Evolutionary conservation across 1,284 basidiomycete genomes (phyloP), one percentile per base, ranked within the genome.

Genomic region (Ustilago vetiveriae): DNA sequence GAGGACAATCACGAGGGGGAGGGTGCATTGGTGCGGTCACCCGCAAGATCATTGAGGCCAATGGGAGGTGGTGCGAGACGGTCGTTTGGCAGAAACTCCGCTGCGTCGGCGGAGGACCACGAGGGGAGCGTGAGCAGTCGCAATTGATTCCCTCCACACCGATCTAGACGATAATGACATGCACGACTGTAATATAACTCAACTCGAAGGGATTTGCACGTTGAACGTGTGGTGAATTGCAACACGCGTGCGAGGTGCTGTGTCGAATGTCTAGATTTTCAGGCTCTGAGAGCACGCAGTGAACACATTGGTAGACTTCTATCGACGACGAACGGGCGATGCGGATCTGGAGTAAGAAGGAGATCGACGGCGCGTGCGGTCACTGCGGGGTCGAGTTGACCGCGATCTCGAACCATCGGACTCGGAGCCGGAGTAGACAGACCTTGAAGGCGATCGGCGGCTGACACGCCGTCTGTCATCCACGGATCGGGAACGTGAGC

Each of bases 281-380:
- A n/a, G n/a, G n/a, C n/a, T n/a, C n/a, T n/a, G n/a, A n/a, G n/a
- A n/a, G n/a, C n/a, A n/a, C n/a, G n/a, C n/a, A n/a, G n/a, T n/a
- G n/a, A n/a, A n/a, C n/a, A n/a, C n/a, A n/a, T n/a, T n/a, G n/a
- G n/a, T n/a, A n/a, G n/a, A n/a, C n/a, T n/a, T n/a, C n/a, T n/a
- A 35, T 35, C 33, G 33, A n/a, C 36, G 36, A 9, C 17, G 19
- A 7, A 38, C 35, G 8, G 54, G 62, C 14, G 62, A 50, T 4
- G 33, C 49, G 3, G 62, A 65, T 19, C 55, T 45, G 22, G 55
- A 65, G 39, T 54, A 50, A n/a, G 50, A 54, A 19, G 49, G 50
- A 22, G 54, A 57, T 5, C 49, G 53, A 17, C 29, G 22, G 6
- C 32, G 27, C 19, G 42, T 16, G 16, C 33, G 42, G 21, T 23